phyloP scores from a whole-genome alignment of 768 basidiomycete genomes.

The Russula brevipes region DNA sequence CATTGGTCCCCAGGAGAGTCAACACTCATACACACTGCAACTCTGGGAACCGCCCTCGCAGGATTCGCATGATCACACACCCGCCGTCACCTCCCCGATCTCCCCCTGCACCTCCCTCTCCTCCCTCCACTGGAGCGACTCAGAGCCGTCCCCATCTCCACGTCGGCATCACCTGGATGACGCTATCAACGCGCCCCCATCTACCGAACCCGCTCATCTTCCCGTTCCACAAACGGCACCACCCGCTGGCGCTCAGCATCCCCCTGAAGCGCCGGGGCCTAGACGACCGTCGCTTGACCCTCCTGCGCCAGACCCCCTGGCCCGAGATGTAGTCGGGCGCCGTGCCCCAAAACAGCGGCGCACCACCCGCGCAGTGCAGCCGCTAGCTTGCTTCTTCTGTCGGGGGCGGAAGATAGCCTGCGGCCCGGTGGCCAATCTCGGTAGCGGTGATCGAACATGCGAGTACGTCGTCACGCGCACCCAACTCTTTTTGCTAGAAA shows the following conservation, averaged over 20 bases:
- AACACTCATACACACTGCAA: not conserved
- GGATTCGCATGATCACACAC: not conserved
- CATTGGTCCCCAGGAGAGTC: not conserved
- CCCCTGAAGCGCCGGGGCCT: slow-evolving; percentile 2
- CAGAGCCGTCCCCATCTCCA: not conserved
- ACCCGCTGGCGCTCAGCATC: not conserved
- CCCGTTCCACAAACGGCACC: not conserved
- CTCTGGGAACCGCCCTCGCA: not conserved
- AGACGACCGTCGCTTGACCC: not conserved
- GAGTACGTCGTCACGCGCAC: slow-evolving; percentile 9
- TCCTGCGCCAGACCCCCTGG: not conserved
- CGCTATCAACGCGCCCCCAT: not conserved
- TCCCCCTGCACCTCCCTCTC: slow-evolving; percentile 12
- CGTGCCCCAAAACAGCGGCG: slow-evolving; percentile 21
- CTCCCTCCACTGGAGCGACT: slow-evolving; percentile 5
- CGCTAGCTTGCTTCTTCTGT: slow-evolving; percentile 22
- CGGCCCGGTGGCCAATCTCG: slow-evolving; percentile 5
- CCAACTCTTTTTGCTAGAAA: not conserved
- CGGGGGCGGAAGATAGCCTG: slow-evolving; percentile 22
- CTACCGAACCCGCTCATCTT: not conserved
- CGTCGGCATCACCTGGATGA: not conserved
- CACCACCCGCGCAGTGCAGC: slow-evolving; percentile 15
- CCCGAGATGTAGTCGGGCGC: slow-evolving; percentile 1
- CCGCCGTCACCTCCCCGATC: not conserved
- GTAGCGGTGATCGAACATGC: slow-evolving; percentile 15